Conservation (phyloP, 2,329 filamentous ascomycete species). For the Pseudogymnoascus destructans region DNA sequence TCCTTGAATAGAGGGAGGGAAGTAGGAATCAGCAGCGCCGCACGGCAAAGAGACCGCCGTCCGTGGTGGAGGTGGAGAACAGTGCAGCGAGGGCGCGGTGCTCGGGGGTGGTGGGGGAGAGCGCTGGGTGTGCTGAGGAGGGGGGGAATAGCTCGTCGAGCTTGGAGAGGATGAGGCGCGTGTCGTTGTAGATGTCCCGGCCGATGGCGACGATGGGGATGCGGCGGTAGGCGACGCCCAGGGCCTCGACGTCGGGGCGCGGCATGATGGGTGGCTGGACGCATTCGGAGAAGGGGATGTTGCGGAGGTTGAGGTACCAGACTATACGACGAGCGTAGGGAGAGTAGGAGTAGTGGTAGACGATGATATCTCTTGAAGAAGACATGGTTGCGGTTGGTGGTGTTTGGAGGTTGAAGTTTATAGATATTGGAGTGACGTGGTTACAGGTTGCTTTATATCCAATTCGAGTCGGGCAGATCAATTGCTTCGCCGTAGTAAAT, state of each 20-base stretch:
- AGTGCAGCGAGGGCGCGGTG: slow-evolving; percentile 39
- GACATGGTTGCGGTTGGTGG: slow-evolving; percentile 16
- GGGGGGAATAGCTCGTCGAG: slow-evolving; percentile 44
- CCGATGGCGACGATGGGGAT: slow-evolving; percentile 57
- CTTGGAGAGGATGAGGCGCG: slow-evolving; percentile 51
- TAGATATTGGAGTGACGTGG: neutral
- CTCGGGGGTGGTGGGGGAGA: slow-evolving; percentile 28
- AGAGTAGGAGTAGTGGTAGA: slow-evolving; percentile 55
- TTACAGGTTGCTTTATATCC: neutral
- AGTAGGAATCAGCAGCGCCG: slow-evolving; percentile 42
- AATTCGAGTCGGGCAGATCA: neutral
- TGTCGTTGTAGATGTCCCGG: slow-evolving; percentile 55
- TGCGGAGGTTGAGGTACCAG: slow-evolving; percentile 54
- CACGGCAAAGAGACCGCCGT: slow-evolving; percentile 43
- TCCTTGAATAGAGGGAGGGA: slow-evolving; percentile 42
- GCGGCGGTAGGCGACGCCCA: slow-evolving; percentile 54
- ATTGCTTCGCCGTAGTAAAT: neutral
- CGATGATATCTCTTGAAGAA: slow-evolving; percentile 35
- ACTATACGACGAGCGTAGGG: slow-evolving; percentile 49
- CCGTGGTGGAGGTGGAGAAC: slow-evolving; percentile 41
- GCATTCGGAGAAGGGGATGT: neutral
- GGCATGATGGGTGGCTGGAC: slow-evolving; percentile 53
- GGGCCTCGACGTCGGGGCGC: slow-evolving; percentile 46
- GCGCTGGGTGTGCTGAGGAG: slow-evolving; percentile 24
- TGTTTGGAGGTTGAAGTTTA: neutral